Evolutionary conservation across 2,329 filamentous ascomycete genomes (phyloP).

Genomic region (Reticulascus tulasneorum): DNA sequence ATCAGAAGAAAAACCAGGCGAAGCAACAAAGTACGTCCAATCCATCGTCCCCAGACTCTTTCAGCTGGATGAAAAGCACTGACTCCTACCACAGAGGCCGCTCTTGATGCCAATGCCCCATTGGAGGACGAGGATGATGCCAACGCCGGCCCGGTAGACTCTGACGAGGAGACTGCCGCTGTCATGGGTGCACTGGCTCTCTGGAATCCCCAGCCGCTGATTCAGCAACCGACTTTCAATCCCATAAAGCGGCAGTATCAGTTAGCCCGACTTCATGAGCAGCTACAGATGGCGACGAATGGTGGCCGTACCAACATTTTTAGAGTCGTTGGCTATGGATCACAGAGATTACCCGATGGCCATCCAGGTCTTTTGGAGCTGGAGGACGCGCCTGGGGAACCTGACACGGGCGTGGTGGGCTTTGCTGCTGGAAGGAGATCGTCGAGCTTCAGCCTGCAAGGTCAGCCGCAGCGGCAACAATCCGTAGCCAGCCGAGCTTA

Average conservation of each 20-base stretch:
- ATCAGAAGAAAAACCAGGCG: constrained; percentile 97
- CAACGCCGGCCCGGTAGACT: constrained; percentile 79
- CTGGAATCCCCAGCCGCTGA: constrained; percentile 74
- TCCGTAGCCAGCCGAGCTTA: constrained; percentile 46
- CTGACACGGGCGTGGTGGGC: constrained; percentile 40
- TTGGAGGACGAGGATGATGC: constrained; percentile 81
- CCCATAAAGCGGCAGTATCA: constrained; percentile 63
- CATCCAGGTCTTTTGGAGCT: constrained; percentile 42
- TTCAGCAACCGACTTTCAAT: constrained; percentile 59
- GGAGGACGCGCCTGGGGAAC: constrained; percentile 57
- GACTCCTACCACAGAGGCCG: constrained; percentile 67
- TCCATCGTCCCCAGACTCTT: background rate
- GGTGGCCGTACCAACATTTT: constrained; percentile 64
- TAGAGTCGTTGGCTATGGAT: constrained; percentile 52
- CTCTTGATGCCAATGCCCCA: constrained; percentile 89
- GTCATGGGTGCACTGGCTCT: constrained; percentile 79
- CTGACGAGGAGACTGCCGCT: constrained; percentile 86
- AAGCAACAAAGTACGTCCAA: constrained; percentile 81
- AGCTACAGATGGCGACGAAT: constrained; percentile 63
- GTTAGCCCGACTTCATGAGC: constrained; percentile 59
- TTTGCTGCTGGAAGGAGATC: constrained; percentile 35
- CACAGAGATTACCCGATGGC: constrained; percentile 49
- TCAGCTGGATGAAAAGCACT: background rate
- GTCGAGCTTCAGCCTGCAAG: constrained; percentile 41
- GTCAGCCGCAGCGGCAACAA: constrained; percentile 36